These are phyloP conservation scores for Didymosphaeria variabile DNA, from an alignment of 2,329 filamentous ascomycete species.

Conservation along the genomic window DNA sequence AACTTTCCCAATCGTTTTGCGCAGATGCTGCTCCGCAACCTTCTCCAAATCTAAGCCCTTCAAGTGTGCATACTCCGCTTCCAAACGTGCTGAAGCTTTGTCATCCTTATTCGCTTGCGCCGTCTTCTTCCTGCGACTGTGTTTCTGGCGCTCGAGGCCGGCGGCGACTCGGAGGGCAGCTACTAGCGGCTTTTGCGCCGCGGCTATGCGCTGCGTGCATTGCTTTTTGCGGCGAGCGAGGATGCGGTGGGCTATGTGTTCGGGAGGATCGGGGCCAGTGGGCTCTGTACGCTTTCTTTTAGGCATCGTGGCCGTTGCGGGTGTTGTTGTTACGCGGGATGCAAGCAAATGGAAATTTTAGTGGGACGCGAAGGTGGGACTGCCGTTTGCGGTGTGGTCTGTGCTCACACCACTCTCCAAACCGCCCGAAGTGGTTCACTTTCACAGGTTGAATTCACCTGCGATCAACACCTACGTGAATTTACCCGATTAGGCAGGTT, in stretches of 20 bases:
- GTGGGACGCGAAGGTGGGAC: constrained; percentile 5
- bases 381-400: neutral
- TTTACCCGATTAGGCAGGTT: neutral
- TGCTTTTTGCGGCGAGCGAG: constrained; percentile 32
- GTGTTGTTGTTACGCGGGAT: neutral
- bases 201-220: constrained; percentile 57
- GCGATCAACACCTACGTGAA: neutral
- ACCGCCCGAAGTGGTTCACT: too few relatives aligned
- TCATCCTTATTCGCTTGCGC: constrained; percentile 58
- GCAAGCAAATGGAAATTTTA: constrained; percentile 11
- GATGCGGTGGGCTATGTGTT: constrained; percentile 16
- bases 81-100: constrained; percentile 64
- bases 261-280: neutral
- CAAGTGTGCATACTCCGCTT: constrained; percentile 67
- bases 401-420: too few relatives aligned
- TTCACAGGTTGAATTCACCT: neutral
- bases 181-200: constrained; percentile 65
- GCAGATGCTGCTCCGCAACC: constrained; percentile 63
- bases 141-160: constrained; percentile 80
- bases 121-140: constrained; percentile 68
- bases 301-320: constrained; percentile 33
- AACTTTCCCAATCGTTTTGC: constrained; percentile 65
- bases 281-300: constrained; percentile 45
- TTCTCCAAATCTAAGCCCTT: constrained; percentile 64
- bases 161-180: constrained; percentile 76